These are phyloP conservation scores for Rhodotorula sp. DNA, from an alignment of 1,284 basidiomycete genomes.

Conservation along the genomic window DNA sequence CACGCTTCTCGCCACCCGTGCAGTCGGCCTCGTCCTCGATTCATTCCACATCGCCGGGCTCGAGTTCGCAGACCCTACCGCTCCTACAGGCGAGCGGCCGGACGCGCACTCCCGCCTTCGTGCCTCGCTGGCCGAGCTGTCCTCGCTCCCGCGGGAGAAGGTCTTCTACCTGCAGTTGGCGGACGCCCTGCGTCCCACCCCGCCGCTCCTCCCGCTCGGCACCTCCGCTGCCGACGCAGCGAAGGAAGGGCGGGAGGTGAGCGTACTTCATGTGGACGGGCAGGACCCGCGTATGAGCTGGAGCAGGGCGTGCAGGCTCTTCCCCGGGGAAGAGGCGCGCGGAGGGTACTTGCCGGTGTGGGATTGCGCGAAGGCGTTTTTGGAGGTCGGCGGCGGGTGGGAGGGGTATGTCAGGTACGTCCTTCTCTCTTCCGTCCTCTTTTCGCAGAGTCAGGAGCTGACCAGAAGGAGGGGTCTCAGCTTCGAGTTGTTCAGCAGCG, in stretches of 20 bases:
- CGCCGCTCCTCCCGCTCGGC: conserved; percentile 6
- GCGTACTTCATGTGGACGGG: conserved; percentile 16
- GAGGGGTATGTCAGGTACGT: conserved; percentile 78
- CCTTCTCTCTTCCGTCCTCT: neutral
- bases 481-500: conserved; percentile 29
- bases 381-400: conserved; percentile 26
- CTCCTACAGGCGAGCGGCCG: conserved; percentile 7
- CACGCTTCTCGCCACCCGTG: neutral
- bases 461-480: conserved; percentile 57
- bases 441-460: conserved; percentile 52
- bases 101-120: conserved; percentile 4
- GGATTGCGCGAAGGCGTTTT: conserved; percentile 23
- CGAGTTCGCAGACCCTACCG: conserved; percentile 31
- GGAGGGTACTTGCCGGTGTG: conserved; percentile 33
- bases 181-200: conserved; percentile 24
- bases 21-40: conserved; percentile 34
- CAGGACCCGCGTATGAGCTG: conserved; percentile 33
- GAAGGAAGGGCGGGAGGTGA: neutral
- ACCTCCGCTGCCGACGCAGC: neutral
- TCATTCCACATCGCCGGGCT: conserved; percentile 37
- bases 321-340: conserved; percentile 25
- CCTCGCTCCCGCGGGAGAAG: conserved; percentile 2
- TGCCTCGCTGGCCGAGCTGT: conserved; percentile 23
- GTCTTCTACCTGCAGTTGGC: conserved; percentile 36
- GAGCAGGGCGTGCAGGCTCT: conserved; percentile 30